These are phyloP conservation scores for Luffa acutangula DNA, from an alignment of 306 rosid genomes.

Conservation along the genomic window DNA sequence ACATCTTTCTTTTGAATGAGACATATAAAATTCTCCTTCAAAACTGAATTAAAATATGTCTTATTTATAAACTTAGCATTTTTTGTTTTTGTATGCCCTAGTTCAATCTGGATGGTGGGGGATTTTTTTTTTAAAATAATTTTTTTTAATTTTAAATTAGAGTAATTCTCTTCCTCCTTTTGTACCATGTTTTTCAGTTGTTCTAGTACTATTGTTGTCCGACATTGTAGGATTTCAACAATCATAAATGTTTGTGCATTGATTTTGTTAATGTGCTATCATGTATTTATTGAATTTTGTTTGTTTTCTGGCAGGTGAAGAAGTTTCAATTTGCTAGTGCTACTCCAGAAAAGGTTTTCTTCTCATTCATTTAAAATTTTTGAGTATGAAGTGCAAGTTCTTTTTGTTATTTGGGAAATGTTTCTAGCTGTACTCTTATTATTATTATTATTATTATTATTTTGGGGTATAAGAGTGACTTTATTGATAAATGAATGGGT, in stretches of 20 bases:
- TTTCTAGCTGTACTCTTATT: background rate
- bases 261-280: background rate
- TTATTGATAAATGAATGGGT: background rate
- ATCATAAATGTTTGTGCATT: constrained; percentile 1
- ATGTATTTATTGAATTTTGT: constrained; percentile 14
- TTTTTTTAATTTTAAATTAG: background rate
- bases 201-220: background rate
- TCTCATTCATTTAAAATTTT: background rate
- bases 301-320: constrained; percentile 37
- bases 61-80: background rate
- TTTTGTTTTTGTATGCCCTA: background rate
- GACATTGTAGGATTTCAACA: background rate
- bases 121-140: background rate
- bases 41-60: background rate
- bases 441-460: background rate
- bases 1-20: too few relatives aligned
- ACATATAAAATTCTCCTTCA: too few relatives aligned
- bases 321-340: constrained; percentile 19
- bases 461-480: background rate
- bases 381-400: background rate
- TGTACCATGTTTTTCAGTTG: background rate
- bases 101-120: background rate
- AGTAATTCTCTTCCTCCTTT: background rate
- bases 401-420: background rate
- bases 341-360: constrained; percentile 41